These are phyloP conservation scores for Exophiala lecanii-corni DNA, from an alignment of 2,329 filamentous ascomycete genomes.

Conservation along the genomic window DNA sequence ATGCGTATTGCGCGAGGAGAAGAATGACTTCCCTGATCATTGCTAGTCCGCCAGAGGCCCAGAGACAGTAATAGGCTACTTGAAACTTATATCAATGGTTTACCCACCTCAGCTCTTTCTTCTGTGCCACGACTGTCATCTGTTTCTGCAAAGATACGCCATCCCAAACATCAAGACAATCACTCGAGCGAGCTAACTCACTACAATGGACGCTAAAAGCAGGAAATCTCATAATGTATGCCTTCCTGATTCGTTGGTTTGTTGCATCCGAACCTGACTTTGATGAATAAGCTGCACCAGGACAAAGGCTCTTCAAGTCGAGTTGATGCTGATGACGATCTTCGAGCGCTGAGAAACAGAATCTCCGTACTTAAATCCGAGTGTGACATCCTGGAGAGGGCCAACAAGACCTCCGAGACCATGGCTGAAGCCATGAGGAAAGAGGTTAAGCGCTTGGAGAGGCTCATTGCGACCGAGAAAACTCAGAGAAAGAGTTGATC, in stretches of 20 bases:
- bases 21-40: neutral
- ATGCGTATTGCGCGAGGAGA: neutral
- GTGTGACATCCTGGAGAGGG: constrained; percentile 1
- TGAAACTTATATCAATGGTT: neutral
- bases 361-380: constrained; percentile 1
- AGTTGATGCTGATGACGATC: neutral
- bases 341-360: neutral
- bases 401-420: neutral
- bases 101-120: neutral
- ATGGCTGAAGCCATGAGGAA: constrained; percentile 1
- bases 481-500: neutral
- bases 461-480: neutral
- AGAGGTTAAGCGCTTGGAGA: constrained; percentile 1
- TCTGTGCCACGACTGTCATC: too few species aligned
- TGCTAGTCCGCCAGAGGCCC: neutral
- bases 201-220: neutral
- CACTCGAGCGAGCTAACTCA: neutral
- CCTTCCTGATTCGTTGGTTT: neutral
- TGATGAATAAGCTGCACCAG: neutral
- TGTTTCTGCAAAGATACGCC: too few species aligned
- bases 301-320: neutral
- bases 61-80: neutral
- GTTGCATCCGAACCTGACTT: neutral
- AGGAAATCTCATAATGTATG: neutral
- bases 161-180: too few species aligned